These are phyloP conservation scores for Hypomontagnella submonticulosa DNA, from an alignment of 495 filamentous ascomycete species.

Conservation along the genomic window DNA sequence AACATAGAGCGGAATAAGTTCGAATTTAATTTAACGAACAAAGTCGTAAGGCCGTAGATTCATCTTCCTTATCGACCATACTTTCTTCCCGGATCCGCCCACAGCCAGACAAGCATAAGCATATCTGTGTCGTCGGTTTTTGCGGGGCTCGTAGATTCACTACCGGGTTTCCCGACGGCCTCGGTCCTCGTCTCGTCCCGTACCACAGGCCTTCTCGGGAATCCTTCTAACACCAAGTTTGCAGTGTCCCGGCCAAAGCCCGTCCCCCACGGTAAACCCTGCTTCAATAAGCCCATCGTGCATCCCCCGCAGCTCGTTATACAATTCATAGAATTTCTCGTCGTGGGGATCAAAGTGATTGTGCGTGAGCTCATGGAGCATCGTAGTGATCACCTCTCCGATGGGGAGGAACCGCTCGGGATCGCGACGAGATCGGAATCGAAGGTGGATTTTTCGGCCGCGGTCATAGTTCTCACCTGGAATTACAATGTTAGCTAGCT, in stretches of 20 bases:
- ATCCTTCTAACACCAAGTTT: constrained; percentile 76
- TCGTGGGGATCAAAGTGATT: constrained; percentile 87
- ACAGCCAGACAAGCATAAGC: constrained; percentile 62
- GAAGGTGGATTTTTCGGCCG: constrained; percentile 83
- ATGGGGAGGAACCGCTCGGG: constrained; percentile 80
- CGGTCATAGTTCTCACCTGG: constrained; percentile 78
- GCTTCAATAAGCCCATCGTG: constrained; percentile 78
- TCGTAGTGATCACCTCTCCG: constrained; percentile 85
- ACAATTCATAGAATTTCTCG: constrained; percentile 81
- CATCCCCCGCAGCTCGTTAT: constrained; percentile 89
- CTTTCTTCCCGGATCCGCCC: constrained; percentile 68
- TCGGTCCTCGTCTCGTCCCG: constrained; percentile 65
- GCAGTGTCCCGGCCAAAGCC: constrained; percentile 81
- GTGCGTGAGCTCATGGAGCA: constrained; percentile 97
- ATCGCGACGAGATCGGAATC: constrained; percentile 82
- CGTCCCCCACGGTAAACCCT: constrained; percentile 95
- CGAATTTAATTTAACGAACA: not conserved
- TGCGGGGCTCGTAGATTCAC: no score
- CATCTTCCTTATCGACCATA: constrained; percentile 13
- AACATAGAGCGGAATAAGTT: no score
- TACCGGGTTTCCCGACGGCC: constrained; percentile 45
- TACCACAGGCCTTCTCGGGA: constrained; percentile 77
- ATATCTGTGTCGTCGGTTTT: constrained; percentile 74
- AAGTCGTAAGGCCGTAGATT: not conserved
- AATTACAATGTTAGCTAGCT: constrained; percentile 16